Conservation (phyloP, 495 filamentous ascomycete species). For the Penicillium flavigenum region DNA sequence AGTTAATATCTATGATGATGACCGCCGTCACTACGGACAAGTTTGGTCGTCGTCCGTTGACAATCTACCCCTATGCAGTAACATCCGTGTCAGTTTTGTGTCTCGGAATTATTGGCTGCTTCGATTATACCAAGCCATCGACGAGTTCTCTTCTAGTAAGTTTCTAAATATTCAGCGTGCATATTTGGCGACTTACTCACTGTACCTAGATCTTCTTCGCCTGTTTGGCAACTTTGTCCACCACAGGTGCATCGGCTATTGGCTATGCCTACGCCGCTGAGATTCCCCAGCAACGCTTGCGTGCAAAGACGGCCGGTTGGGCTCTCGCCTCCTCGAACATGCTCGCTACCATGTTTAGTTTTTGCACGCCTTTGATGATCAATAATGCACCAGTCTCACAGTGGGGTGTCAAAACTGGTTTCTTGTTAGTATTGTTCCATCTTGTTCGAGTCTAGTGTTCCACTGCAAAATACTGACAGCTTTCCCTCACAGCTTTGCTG, state of each 20-base stretch:
- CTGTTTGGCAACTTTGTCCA: constrained; percentile 39
- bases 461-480: neutral
- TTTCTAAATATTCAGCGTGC: neutral
- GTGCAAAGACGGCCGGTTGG: constrained; percentile 40
- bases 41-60: constrained; percentile 41
- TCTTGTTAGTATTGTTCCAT: constrained; percentile 31
- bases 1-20: constrained; percentile 39
- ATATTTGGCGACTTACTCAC: neutral
- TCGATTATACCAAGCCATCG: constrained; percentile 35
- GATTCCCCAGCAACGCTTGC: constrained; percentile 39
- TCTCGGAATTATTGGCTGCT: constrained; percentile 43
- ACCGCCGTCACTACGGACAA: constrained; percentile 34
- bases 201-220: constrained; percentile 34
- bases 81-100: constrained; percentile 38
- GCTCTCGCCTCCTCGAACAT: constrained; percentile 38
- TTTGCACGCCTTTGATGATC: constrained; percentile 46
- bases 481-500: constrained; percentile 29
- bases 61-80: constrained; percentile 39
- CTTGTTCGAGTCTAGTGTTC: neutral
- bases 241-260: constrained; percentile 43
- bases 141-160: constrained; percentile 36
- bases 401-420: constrained; percentile 46
- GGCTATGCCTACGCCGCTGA: constrained; percentile 45
- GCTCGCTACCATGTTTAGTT: constrained; percentile 44
- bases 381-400: constrained; percentile 30